These are phyloP conservation scores for Prototheca wickerhamii DNA, from an alignment of 163 green algal genomes.

Conservation along the genomic window DNA sequence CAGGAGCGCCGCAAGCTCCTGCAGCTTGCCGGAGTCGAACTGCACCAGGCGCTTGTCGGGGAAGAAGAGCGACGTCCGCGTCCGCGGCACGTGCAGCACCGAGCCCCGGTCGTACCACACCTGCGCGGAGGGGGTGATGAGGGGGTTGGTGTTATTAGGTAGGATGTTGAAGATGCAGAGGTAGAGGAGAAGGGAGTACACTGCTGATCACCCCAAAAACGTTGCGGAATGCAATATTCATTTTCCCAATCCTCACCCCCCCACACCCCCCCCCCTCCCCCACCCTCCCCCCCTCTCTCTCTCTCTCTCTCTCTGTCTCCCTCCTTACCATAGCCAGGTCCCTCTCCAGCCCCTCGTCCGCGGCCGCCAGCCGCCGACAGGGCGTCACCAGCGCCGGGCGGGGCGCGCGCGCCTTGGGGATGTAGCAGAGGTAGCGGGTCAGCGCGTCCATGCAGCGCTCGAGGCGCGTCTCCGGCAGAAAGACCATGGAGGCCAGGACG, in stretches of 20 bases:
- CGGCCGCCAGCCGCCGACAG: too few relatives aligned
- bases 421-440: conserved; percentile 66
- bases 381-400: conserved; percentile 4
- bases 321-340: too few relatives aligned
- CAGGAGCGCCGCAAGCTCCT: conserved; percentile 81
- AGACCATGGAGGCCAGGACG: conserved; percentile 19
- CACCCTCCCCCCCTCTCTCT: too few relatives aligned
- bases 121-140: conserved; percentile 1
- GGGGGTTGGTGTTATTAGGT: too few relatives aligned
- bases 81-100: conserved; percentile 52
- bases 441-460: conserved; percentile 32
- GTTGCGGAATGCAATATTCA: too few relatives aligned
- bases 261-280: too few relatives aligned
- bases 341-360: too few relatives aligned
- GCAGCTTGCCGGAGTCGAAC: conserved; percentile 90
- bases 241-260: too few relatives aligned
- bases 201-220: too few relatives aligned
- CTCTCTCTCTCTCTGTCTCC: too few relatives aligned
- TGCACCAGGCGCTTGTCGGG: conserved; percentile 84
- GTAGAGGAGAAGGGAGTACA: too few relatives aligned
- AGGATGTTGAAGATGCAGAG: too few relatives aligned
- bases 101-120: conserved; percentile 18
- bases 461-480: conserved; percentile 30
- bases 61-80: conserved; percentile 87
- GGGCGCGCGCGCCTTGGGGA: conserved; percentile 55